These are phyloP conservation scores for Candida namnaoensis DNA, from an alignment of 805 yeast genomes.

Conservation along the genomic window DNA sequence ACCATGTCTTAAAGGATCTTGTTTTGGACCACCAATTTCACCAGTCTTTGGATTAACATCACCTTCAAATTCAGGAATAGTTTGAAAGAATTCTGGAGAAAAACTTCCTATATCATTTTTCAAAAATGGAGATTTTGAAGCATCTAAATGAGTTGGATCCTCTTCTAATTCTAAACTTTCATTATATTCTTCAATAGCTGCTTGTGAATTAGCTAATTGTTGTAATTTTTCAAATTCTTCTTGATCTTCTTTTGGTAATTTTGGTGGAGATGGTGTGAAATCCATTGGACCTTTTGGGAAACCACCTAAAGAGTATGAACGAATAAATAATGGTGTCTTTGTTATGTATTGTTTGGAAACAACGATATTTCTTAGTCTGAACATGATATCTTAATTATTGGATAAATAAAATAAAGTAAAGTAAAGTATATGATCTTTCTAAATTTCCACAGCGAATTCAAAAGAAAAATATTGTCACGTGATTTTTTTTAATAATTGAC, in stretches of 20 bases:
- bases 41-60: conserved; percentile 90
- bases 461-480: no score
- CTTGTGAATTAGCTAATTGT: conserved; percentile 69
- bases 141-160: conserved; percentile 18
- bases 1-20: conserved; percentile 85
- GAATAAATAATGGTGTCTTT: no score
- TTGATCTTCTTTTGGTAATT: conserved; percentile 71
- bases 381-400: no score
- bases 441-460: no score
- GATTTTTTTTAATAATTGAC: no score
- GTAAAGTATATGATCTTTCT: no score
- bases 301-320: no score
- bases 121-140: conserved; percentile 24
- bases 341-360: no score
- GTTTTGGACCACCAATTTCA: conserved; percentile 95
- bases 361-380: no score
- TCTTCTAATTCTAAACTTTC: conserved; percentile 28
- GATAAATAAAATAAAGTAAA: no score
- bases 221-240: conserved; percentile 88
- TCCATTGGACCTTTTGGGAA: not conserved
- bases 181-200: conserved; percentile 70
- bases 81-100: conserved; percentile 62
- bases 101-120: conserved; percentile 53
- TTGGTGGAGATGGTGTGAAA: conserved; percentile 46
- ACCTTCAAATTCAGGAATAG: conserved; percentile 94